Evolutionary conservation across 805 yeast genomes (phyloP).

Genomic region (Saccharomycopsis microspora): DNA sequence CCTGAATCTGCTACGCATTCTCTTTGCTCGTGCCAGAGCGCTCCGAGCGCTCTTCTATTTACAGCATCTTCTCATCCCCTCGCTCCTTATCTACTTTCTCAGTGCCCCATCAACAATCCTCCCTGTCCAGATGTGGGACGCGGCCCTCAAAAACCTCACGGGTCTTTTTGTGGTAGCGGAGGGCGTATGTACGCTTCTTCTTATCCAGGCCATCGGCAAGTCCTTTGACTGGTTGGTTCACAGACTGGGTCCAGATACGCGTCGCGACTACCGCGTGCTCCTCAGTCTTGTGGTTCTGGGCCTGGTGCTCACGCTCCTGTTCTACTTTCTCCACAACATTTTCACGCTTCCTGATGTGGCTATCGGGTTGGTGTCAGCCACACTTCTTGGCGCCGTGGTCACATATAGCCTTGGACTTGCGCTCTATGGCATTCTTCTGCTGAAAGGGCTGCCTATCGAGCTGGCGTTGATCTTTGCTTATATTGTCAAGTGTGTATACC

Average conservation of each 20-base stretch:
- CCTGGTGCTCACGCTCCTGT: slow-evolving; percentile 59
- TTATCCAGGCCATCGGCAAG: slow-evolving; percentile 90
- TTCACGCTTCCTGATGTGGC: slow-evolving; percentile 62
- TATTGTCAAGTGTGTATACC: slow-evolving; percentile 86
- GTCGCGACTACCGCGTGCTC: slow-evolving; percentile 67
- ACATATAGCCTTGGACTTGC: slow-evolving; percentile 69
- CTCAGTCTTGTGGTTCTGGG: slow-evolving; percentile 63
- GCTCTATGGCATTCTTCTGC: slow-evolving; percentile 71
- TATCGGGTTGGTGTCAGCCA: slow-evolving; percentile 62
- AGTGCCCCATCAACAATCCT: slow-evolving; percentile 25
- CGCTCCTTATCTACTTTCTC: slow-evolving; percentile 59
- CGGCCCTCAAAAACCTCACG: slow-evolving; percentile 65
- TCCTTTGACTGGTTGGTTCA: slow-evolving; percentile 57
- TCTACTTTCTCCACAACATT: slow-evolving; percentile 73
- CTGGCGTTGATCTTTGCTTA: slow-evolving; percentile 79
- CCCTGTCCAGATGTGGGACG: slow-evolving; percentile 44
- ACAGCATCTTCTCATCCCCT: slow-evolving; percentile 78
- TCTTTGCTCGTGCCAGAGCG: slow-evolving; percentile 14
- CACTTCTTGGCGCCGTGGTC: slow-evolving; percentile 75
- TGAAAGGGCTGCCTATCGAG: slow-evolving; percentile 84
- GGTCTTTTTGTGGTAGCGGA: slow-evolving; percentile 83
- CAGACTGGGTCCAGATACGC: slow-evolving; percentile 18
- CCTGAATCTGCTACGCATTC: slow-evolving; percentile 60
- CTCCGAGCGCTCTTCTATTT: slow-evolving; percentile 49
- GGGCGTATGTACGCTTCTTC: slow-evolving; percentile 83